These are phyloP conservation scores for barley (Hordeum vulgare) DNA, from an alignment of 176 grass and related monocot species.

Conservation along the genomic window MorexV3_pseudomolecules_assembly NC_058519.1:205585377-205585876, in stretches of 20 bases:
- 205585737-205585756: slow-evolving; percentile 98
- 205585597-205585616: slow-evolving; percentile 99
- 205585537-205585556: neutral
- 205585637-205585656: slow-evolving; percentile 96
- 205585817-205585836: slow-evolving; percentile 81
- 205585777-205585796: slow-evolving; percentile 95
- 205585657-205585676: slow-evolving; percentile 98
- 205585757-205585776: slow-evolving; percentile 99
- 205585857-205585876: slow-evolving; percentile 20
- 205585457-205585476: slow-evolving; percentile 93
- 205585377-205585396: slow-evolving; percentile 82
- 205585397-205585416: slow-evolving; percentile 99
- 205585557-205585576: slow-evolving; percentile 15
- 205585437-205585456: slow-evolving; percentile 93
- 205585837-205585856: slow-evolving; percentile 96
- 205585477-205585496: slow-evolving; percentile 88
- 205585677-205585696: slow-evolving; percentile 99
- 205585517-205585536: slow-evolving; percentile 26
- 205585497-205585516: slow-evolving; percentile 81
- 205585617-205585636: slow-evolving; percentile 84
- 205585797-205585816: slow-evolving; percentile 76
- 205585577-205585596: slow-evolving; percentile 55
- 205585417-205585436: slow-evolving; percentile 98
- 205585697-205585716: slow-evolving; percentile 93
- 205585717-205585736: slow-evolving; percentile 96